Percentiles rank a stretch among this genome's conserved stretches.
Conservation (phyloP, 768 basidiomycete species). For the Calocybe cyanea region DNA sequence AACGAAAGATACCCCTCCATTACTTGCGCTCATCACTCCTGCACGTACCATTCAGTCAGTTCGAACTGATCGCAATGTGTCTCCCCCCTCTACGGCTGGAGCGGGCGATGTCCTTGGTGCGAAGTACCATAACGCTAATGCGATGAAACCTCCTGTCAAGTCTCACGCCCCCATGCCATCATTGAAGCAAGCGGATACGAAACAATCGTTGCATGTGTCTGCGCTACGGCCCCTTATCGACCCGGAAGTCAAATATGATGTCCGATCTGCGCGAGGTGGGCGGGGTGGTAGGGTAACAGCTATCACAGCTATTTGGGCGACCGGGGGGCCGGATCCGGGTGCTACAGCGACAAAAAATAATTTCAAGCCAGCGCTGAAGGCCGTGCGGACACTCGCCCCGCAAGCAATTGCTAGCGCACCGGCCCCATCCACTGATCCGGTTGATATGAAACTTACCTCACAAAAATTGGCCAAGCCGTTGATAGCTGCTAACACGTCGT, state of each 20-base stretch:
- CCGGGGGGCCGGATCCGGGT: slow-evolving; percentile 30
- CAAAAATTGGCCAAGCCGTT: slow-evolving; percentile 6
- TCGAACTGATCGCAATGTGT: slow-evolving; percentile 32
- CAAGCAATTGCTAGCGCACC: not conserved
- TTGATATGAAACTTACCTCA: slow-evolving; percentile 1
- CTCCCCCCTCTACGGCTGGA: slow-evolving; percentile 27
- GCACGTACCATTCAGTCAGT: slow-evolving; percentile 26
- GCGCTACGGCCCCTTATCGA: slow-evolving; percentile 33
- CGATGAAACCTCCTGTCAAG: slow-evolving; percentile 10
- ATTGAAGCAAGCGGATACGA: slow-evolving; percentile 11
- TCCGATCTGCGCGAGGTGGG: slow-evolving; percentile 76
- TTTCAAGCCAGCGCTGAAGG: slow-evolving; percentile 3
- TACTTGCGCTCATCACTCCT: slow-evolving; percentile 21
- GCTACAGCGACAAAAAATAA: not conserved
- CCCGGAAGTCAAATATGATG: slow-evolving; percentile 62
- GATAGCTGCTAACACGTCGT: slow-evolving; percentile 6
- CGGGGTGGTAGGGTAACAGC: slow-evolving; percentile 70
- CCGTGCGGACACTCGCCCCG: not conserved
- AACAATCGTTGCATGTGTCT: slow-evolving; percentile 26
- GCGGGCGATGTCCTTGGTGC: slow-evolving; percentile 9
- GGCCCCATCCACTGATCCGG: not conserved
- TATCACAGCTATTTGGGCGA: slow-evolving; percentile 72
- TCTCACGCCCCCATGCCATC: slow-evolving; percentile 5
- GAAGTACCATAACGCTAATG: slow-evolving; percentile 16
- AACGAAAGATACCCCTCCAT: slow-evolving; percentile 6